A percentile compares a stretch with the other conserved stretches of the same genome.
phyloP scores from a whole-genome alignment of 2,329 filamentous ascomycete genomes.

The Penicillium sp. region DNA sequence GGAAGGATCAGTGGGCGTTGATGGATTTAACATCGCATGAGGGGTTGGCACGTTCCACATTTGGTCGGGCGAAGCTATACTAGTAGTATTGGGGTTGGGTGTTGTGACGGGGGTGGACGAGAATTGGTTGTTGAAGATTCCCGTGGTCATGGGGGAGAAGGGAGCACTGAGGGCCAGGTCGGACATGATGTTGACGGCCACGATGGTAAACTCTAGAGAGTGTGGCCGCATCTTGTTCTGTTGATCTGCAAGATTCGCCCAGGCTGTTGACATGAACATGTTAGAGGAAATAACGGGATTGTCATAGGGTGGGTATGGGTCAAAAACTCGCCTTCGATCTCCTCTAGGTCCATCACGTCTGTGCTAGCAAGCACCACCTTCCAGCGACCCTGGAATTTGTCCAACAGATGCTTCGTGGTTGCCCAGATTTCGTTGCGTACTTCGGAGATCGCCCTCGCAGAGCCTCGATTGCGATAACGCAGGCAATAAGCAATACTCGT shows the following conservation, averaged over 20 bases:
- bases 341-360: slow-evolving; percentile 47
- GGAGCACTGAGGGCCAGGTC: slow-evolving; percentile 33
- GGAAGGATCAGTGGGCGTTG: slow-evolving; percentile 29
- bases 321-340: slow-evolving; percentile 38
- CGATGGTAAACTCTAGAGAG: slow-evolving; percentile 33
- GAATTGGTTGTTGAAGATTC: slow-evolving; percentile 27
- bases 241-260: slow-evolving; percentile 33
- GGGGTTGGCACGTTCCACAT: slow-evolving; percentile 36
- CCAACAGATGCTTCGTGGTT: slow-evolving; percentile 51
- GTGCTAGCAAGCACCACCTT: slow-evolving; percentile 50
- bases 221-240: slow-evolving; percentile 32
- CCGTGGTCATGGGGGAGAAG: slow-evolving; percentile 27
- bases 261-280: slow-evolving; percentile 26
- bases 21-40: slow-evolving; percentile 33
- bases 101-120: slow-evolving; percentile 37
- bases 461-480: slow-evolving; percentile 31
- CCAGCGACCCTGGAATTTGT: slow-evolving; percentile 49
- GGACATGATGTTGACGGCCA: slow-evolving; percentile 31
- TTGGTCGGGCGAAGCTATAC: slow-evolving; percentile 39
- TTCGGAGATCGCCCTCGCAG: slow-evolving; percentile 39
- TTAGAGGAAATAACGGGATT: slow-evolving; percentile 6
- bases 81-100: slow-evolving; percentile 30
- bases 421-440: slow-evolving; percentile 54
- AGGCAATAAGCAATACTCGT: slow-evolving; percentile 51
- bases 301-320: too few species aligned